phyloP scores from a whole-genome alignment of 148 eudicot genomes.

The Rhododendron ferrugineum region DNA sequence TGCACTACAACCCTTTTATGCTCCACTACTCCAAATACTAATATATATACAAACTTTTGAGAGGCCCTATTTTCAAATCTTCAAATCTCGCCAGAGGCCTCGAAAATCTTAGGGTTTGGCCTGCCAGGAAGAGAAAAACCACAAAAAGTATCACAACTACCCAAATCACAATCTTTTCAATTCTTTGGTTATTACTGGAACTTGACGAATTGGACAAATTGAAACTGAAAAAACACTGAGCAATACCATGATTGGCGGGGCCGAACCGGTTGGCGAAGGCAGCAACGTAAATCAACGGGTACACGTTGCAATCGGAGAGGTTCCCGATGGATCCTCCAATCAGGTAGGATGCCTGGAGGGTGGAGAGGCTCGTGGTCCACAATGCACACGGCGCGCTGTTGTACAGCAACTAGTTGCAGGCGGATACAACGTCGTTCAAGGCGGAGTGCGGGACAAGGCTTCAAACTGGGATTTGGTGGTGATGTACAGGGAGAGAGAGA shows the following conservation, averaged over 20 bases:
- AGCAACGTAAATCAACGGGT: slow-evolving; percentile 49
- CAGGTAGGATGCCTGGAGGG: slow-evolving; percentile 39
- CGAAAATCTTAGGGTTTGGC: too few relatives aligned
- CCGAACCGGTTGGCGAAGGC: slow-evolving; percentile 35
- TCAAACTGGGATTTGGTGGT: slow-evolving; percentile 4
- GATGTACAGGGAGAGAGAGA: slow-evolving; percentile 47
- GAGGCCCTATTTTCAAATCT: too few relatives aligned
- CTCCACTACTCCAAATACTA: too few relatives aligned
- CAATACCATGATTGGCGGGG: slow-evolving; percentile 17
- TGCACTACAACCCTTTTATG: too few relatives aligned
- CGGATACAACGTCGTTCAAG: slow-evolving; percentile 19
- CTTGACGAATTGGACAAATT: not conserved
- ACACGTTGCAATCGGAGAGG: slow-evolving; percentile 58
- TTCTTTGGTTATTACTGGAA: slow-evolving; percentile 9
- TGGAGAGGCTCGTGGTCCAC: slow-evolving; percentile 14
- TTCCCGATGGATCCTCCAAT: slow-evolving; percentile 33
- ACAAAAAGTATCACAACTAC: slow-evolving; percentile 13
- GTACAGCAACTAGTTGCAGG: slow-evolving; percentile 50
- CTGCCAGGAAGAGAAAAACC: slow-evolving; percentile 16
- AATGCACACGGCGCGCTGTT: slow-evolving; percentile 51
- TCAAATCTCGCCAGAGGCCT: fast-evolving
- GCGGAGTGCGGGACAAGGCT: slow-evolving; percentile 19
- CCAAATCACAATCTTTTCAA: slow-evolving; percentile 19
- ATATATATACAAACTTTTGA: too few relatives aligned
- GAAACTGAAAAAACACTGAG: slow-evolving; percentile 46